Evolutionary conservation across 257 asterid species (phyloP), one percentile per base, ranked within the genome.

Genomic region (Ocimum tenuiflorum): DNA sequence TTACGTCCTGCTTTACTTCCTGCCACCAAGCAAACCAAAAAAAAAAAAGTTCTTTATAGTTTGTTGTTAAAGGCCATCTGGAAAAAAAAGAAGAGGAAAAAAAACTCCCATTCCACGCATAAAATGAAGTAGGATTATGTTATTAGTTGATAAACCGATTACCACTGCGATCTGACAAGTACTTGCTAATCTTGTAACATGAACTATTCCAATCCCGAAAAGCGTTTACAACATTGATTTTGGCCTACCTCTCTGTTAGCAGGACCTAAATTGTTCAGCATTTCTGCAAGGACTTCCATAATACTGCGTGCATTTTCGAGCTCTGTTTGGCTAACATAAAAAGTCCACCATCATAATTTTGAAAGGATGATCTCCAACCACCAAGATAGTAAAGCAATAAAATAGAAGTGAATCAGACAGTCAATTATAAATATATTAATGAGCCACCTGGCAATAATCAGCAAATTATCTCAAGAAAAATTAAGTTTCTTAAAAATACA

Each of bases 201-300:
- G 8, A 29, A 36, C 59, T 35, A 56, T 47, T 18, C n/a, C 20
- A 48, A 20, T 14, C 19, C 42, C 29, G 6, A 7, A 35, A 68
- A 2, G 49, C 12, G 61, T 11, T 23, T 59, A 58, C 10, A 4
- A n/a, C 60, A 33, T n/a, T n/a, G n/a, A 64, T 43, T 60, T 47
- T 35, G 67, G 8, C 33, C 11, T 86, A 94, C 99, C 96, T 88
- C 96, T 81, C 86, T 88, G 79, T 94, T 94, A 55, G 60, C 77
- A 15, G 99, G 95, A 78, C 91, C 97, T 45, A 94, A 50, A 50
- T 96, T 95, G 80, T 48, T 90, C 75, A 94, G 81, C 99, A 94
- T 90, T 88, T 94, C 99, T 23, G 95, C 77, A 77, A 94, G 99
- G 73, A 90, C 97, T 78, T 94, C 95, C 97, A 94, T 83, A 76